A percentile compares a stretch with the other conserved stretches of the same genome.
Evolutionary conservation across 345 rosid genomes (phyloP).

Genomic region (Lepidium africanum): DNA sequence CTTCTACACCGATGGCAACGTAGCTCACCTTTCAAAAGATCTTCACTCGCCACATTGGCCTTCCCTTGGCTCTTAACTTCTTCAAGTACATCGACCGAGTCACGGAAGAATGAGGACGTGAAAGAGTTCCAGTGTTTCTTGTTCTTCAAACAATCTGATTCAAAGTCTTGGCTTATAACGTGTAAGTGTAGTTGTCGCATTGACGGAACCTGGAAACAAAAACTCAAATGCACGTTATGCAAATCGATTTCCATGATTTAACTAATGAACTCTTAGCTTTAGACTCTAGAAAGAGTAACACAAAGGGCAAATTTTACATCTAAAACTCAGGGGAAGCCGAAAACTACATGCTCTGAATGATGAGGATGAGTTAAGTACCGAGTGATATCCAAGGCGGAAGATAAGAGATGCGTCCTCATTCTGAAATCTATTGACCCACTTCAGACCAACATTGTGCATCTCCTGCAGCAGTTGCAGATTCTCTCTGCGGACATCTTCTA

Average conservation of each 20-base stretch:
- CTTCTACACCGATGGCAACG: slow-evolving; percentile 85
- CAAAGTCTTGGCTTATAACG: slow-evolving; percentile 91
- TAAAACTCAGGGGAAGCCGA: not conserved
- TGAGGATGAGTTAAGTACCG: slow-evolving; percentile 35
- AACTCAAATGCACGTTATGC: not conserved
- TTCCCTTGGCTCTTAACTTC: slow-evolving; percentile 52
- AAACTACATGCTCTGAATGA: not conserved
- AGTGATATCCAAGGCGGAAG: slow-evolving; percentile 96
- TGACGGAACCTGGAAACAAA: slow-evolving; percentile 14
- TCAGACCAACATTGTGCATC: slow-evolving; percentile 71
- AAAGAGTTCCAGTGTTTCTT: slow-evolving; percentile 97
- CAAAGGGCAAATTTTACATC: not conserved
- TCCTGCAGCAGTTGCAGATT: slow-evolving; percentile 47
- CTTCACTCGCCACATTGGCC: slow-evolving; percentile 41
- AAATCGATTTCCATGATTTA: not conserved
- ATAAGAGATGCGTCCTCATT: slow-evolving; percentile 58
- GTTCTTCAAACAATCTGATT: slow-evolving; percentile 67
- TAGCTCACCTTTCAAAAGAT: slow-evolving; percentile 52
- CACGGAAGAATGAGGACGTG: slow-evolving; percentile 64
- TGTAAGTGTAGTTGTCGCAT: slow-evolving; percentile 80
- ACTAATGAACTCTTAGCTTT: not conserved
- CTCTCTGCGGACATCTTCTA: slow-evolving; percentile 59
- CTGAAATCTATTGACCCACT: slow-evolving; percentile 63
- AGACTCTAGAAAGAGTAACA: not conserved
- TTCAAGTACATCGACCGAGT: slow-evolving; percentile 75